A percentile compares a stretch with the other conserved stretches of the same genome.
Evolutionary conservation across 352 stramenopile genomes (phyloP).

Genomic region (Hyaloperonospora brassicae): DNA sequence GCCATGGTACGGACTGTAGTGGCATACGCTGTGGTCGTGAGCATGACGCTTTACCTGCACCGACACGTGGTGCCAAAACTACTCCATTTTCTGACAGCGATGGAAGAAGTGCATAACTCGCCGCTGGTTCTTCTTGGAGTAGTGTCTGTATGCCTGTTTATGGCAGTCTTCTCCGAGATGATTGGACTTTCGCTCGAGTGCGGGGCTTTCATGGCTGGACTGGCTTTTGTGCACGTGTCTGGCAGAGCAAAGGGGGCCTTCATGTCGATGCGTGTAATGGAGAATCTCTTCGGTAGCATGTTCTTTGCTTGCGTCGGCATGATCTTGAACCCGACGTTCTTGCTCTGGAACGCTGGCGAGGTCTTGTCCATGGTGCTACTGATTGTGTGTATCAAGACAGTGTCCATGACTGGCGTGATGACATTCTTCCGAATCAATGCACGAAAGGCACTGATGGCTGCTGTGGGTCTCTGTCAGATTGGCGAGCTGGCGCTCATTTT

Average conservation of each 20-base stretch:
- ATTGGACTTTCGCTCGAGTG: constrained; percentile 80
- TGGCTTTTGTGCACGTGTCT: constrained; percentile 73
- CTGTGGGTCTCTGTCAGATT: constrained; percentile 73
- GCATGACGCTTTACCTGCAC: constrained; percentile 61
- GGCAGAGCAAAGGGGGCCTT: constrained; percentile 59
- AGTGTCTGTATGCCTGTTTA: constrained; percentile 77
- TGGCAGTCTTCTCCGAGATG: constrained; percentile 77
- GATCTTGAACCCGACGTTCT: constrained; percentile 80
- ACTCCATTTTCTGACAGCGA: constrained; percentile 60
- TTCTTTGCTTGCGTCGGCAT: constrained; percentile 85
- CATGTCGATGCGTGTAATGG: constrained; percentile 80
- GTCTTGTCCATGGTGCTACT: constrained; percentile 80
- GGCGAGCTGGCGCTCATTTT: constrained; percentile 83
- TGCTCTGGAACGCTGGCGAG: constrained; percentile 63
- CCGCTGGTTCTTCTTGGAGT: constrained; percentile 74
- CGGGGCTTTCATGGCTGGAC: constrained; percentile 69
- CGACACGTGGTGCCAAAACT: constrained; percentile 61
- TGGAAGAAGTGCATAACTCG: constrained; percentile 78
- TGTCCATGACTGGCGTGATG: constrained; percentile 71
- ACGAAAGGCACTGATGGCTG: constrained; percentile 63
- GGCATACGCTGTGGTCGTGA: constrained; percentile 61
- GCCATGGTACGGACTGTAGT: constrained; percentile 62
- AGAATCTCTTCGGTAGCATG: constrained; percentile 85
- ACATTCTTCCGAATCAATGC: constrained; percentile 70
- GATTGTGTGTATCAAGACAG: constrained; percentile 71